Percentiles rank a stretch among this genome's conserved stretches.
phyloP scores from a whole-genome alignment of 495 filamentous ascomycete species.

The Amphirosellinia nigrospora region DNA sequence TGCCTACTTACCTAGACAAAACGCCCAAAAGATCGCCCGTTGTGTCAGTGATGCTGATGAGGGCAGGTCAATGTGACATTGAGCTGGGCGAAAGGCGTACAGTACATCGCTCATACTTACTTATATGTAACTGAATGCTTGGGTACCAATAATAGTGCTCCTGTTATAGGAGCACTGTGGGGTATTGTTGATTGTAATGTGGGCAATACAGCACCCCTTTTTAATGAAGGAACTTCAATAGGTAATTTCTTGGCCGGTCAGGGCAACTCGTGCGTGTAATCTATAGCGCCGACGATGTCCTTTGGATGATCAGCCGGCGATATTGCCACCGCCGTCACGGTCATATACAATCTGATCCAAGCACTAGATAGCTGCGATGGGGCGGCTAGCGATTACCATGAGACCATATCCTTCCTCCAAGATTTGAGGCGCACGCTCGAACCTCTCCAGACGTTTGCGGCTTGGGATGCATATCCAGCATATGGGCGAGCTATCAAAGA shows the following conservation, averaged over 20 bases:
- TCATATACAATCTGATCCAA: background rate
- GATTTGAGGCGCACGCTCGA: background rate
- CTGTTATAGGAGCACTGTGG: too few species aligned
- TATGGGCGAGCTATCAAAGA: background rate
- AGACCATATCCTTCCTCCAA: background rate
- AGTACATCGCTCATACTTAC: too few species aligned
- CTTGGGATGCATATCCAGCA: background rate
- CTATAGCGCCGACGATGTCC: background rate
- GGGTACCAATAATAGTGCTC: too few species aligned
- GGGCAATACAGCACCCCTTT: too few species aligned
- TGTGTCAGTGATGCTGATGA: too few species aligned
- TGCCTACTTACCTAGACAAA: too few species aligned
- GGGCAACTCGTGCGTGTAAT: background rate
- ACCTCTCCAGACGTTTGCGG: background rate
- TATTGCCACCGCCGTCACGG: background rate
- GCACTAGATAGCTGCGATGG: background rate
- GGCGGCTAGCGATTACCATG: background rate
- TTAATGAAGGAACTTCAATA: too few species aligned
- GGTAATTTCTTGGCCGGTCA: background rate
- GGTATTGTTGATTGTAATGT: too few species aligned
- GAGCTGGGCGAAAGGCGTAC: too few species aligned
- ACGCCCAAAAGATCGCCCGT: too few species aligned
- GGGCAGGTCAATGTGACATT: too few species aligned
- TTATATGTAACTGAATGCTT: too few species aligned
- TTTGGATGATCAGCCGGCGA: background rate